Base-by-base conservation (phyloP, 140 eudicot species). In the Ambrosia hybrid region DNA sequence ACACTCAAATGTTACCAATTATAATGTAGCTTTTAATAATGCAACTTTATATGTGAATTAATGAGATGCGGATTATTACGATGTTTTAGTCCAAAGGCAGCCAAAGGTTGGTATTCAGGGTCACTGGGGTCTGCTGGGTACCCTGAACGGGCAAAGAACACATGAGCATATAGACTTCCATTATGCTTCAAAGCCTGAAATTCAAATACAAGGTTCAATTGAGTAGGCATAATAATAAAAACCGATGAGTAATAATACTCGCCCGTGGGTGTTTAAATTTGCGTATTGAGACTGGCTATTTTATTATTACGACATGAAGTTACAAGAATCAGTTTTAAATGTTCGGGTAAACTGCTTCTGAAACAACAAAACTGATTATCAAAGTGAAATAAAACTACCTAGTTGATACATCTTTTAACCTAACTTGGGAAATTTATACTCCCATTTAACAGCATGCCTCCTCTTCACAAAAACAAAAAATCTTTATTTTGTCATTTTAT, bases 111-210 rank as follows among this genome's bases (percentile, higher is more conserved):
- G 78, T 84, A 94, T 82, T 90, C 97, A 52, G 97, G 96, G 71
- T 94, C 97, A 73, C 13, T 94, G 6, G 96, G 97, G 77, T 94
- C 97, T 33, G 84, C 81, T 16, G 99, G 85, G 68, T 78, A 94
- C 52, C 99, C 99, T 67, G 99, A 91, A 36, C 96, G 89, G 26
- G 99, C 93, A 85, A 94, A 94, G 89, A 77, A 94, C 33, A 91
- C 87, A 34, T 94, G 99, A 69, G 97, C 90, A 80, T 74, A 94
- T 41, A 94, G 86, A 80, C 90, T 90, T 73, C 96, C 99, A 66
- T 94, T 94, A 75, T 86, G 82, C 92, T 90, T 86, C 78, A 94
- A 72, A 68, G 86, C 95, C 99, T 94, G 85, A 76, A 70, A 71
- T 57, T 59, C 38, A 81, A 68, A 69, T 9, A 30, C 55, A 45